Evolutionary conservation across 1,284 basidiomycete species (phyloP).

Genomic region (Chondrostereum purpureum): DNA sequence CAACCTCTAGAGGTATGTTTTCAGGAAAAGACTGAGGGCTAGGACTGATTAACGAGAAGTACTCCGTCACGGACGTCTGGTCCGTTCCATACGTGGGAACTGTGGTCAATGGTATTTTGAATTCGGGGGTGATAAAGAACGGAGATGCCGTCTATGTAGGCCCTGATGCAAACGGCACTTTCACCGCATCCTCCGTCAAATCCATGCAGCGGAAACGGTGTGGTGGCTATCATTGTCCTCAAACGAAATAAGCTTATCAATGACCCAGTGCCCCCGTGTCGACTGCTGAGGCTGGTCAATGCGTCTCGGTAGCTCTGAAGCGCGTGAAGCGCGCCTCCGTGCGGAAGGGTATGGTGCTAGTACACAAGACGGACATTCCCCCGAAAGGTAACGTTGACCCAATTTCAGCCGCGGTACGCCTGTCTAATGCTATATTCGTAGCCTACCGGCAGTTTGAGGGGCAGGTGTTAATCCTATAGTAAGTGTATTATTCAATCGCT

Average conservation of each 20-base stretch:
- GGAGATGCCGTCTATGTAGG: conserved; percentile 86
- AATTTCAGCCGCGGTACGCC: background rate
- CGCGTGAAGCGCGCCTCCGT: conserved; percentile 78
- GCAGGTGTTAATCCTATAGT: conserved; percentile 81
- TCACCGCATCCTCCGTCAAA: conserved; percentile 76
- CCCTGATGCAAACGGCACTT: conserved; percentile 91
- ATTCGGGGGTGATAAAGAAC: conserved; percentile 68
- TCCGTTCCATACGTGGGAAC: conserved; percentile 94
- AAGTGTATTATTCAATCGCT: too few species aligned
- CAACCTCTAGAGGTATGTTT: conserved; percentile 76
- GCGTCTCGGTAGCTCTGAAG: conserved; percentile 91
- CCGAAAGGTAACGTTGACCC: conserved; percentile 51
- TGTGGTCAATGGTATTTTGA: conserved; percentile 89
- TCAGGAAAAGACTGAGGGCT: background rate
- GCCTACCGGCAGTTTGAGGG: conserved; percentile 79
- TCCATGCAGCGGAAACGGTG: conserved; percentile 92
- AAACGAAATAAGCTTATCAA: background rate
- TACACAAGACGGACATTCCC: conserved; percentile 71
- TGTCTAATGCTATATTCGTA: conserved; percentile 22
- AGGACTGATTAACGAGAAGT: conserved; percentile 34
- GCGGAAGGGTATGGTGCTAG: conserved; percentile 92
- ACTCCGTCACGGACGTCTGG: conserved; percentile 80
- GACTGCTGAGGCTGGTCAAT: conserved; percentile 90
- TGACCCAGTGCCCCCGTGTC: conserved; percentile 67
- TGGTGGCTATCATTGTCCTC: conserved; percentile 12